Conservation (phyloP, 2,329 filamentous ascomycete genomes). For the Colletotrichum siamense region DNA sequence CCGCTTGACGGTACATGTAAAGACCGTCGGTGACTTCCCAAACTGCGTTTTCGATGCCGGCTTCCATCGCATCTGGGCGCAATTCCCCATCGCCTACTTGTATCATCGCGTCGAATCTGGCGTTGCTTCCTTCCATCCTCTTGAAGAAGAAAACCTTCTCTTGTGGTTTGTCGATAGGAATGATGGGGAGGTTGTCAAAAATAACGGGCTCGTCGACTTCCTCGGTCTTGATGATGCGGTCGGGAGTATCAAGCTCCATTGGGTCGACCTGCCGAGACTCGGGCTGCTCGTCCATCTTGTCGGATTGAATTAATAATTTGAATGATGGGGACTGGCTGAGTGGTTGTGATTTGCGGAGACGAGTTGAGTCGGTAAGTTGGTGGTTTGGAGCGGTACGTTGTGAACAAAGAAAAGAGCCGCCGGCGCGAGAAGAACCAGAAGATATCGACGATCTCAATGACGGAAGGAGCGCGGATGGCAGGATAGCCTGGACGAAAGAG, state of each 20-base stretch:
- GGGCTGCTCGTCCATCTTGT: neutral
- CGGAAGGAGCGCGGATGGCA: neutral
- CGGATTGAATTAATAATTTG: neutral
- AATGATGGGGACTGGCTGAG: neutral
- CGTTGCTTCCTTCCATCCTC: neutral
- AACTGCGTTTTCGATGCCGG: accelerated
- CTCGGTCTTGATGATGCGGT: neutral
- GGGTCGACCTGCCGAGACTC: neutral
- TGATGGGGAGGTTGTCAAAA: neutral
- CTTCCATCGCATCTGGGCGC: neutral
- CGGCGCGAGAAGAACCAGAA: neutral
- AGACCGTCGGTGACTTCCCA: neutral
- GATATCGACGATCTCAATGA: neutral
- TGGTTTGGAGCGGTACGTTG: neutral
- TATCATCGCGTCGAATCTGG: neutral
- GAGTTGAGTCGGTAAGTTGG: neutral
- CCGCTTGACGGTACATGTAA: neutral
- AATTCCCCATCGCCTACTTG: neutral
- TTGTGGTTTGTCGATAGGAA: neutral
- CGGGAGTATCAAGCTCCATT: neutral
- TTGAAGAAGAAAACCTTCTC: neutral
- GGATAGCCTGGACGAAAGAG: neutral
- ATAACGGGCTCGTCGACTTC: neutral
- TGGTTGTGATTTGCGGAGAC: neutral
- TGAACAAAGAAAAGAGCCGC: neutral